Conservation (phyloP, 495 filamentous ascomycete species). For the Hypoxylon fuscum region DNA sequence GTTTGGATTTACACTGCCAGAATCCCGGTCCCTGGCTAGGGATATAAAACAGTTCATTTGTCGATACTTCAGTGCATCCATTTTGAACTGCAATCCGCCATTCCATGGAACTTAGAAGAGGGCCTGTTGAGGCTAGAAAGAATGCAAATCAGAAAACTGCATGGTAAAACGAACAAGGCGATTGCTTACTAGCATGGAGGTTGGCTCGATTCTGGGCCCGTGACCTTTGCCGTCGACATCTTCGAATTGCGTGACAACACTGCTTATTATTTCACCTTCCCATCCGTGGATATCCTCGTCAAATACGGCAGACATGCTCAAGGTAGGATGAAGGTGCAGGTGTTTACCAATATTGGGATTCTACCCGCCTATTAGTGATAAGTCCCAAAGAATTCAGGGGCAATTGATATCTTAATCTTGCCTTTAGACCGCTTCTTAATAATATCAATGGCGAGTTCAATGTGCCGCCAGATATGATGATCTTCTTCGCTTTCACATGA, state of each 20-base stretch:
- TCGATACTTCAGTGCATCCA: conserved; percentile 61
- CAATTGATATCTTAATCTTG: conserved; percentile 7
- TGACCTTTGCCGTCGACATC: conserved; percentile 76
- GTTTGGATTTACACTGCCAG: conserved; percentile 72
- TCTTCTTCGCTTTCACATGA: conserved; percentile 72
- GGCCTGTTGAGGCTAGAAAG: conserved; percentile 1
- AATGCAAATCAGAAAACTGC: not conserved
- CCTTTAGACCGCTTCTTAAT: conserved; percentile 64
- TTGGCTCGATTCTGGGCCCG: conserved; percentile 71
- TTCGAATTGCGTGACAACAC: conserved; percentile 71
- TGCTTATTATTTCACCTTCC: conserved; percentile 74
- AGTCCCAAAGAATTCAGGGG: not conserved
- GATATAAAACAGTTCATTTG: conserved; percentile 68
- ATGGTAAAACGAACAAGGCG: not conserved
- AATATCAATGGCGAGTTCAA: conserved; percentile 73
- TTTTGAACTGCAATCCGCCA: conserved; percentile 68
- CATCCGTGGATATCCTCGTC: conserved; percentile 68
- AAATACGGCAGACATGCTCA: conserved; percentile 62
- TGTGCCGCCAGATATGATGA: conserved; percentile 73
- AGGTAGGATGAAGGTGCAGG: conserved; percentile 74
- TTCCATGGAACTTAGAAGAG: conserved; percentile 61
- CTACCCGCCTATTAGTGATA: conserved; percentile 47
- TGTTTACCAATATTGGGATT: conserved; percentile 77
- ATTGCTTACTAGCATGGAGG: conserved; percentile 55
- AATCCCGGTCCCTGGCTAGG: conserved; percentile 69